Conservation (phyloP, 805 yeast genomes). For the Metschnikowia baotianmanensis region DNA sequence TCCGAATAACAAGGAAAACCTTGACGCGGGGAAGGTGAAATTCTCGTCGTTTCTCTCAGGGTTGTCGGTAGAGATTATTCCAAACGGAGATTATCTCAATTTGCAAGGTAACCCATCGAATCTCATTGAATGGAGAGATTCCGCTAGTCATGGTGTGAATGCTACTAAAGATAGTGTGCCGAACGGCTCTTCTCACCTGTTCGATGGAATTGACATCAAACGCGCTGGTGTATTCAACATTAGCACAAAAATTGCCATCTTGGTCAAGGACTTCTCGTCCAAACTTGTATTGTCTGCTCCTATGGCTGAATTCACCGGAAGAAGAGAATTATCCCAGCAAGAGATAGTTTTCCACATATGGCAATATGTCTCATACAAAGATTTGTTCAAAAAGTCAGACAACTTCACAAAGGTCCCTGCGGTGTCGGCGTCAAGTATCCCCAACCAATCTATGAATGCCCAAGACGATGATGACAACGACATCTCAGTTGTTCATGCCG, state of each 20-base stretch:
- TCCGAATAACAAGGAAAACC: conserved; percentile 21
- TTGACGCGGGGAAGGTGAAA: conserved; percentile 13
- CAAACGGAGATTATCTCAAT: conserved; percentile 38
- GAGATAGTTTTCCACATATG: conserved; percentile 77
- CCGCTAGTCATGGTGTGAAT: conserved; percentile 24
- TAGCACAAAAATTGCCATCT: conserved; percentile 66
- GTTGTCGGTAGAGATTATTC: conserved; percentile 71
- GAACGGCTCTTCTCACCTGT: conserved; percentile 31
- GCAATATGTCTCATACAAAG: conserved; percentile 73
- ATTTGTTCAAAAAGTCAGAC: conserved; percentile 41
- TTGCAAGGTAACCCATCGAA: conserved; percentile 32
- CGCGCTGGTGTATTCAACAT: conserved; percentile 63
- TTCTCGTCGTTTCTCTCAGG: conserved; percentile 67
- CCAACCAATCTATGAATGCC: conserved; percentile 17
- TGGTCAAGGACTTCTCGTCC: conserved; percentile 70
- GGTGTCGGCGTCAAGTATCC: conserved; percentile 27
- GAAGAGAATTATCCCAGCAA: conserved; percentile 77
- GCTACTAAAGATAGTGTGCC: conserved; percentile 21
- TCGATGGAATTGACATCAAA: conserved; percentile 88
- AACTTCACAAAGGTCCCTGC: conserved; percentile 37
- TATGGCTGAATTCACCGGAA: conserved; percentile 70
- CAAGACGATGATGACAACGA: conserved; percentile 31
- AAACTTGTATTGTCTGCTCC: conserved; percentile 61
- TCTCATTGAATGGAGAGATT: conserved; percentile 90
- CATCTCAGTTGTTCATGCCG: conserved; percentile 37